Conservation (phyloP, 139 green algal genomes). For the Edaphochlamys debaryana region DNA sequence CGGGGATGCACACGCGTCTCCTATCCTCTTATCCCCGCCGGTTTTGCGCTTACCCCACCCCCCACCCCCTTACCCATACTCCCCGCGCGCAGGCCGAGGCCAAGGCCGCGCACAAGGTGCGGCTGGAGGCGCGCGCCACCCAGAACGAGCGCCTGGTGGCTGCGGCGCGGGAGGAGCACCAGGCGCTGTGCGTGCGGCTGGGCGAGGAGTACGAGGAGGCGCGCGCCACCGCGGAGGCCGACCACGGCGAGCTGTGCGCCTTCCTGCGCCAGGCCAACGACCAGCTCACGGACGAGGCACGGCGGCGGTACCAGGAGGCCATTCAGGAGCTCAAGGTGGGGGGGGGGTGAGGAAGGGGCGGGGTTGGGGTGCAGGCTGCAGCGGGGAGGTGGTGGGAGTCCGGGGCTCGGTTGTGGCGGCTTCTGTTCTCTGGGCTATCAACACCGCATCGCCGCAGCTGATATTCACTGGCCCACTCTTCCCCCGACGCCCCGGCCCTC, state of each 20-base stretch:
- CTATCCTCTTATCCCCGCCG: too few relatives aligned
- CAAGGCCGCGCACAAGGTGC: constrained; percentile 22
- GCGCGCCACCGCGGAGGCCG: constrained; percentile 23
- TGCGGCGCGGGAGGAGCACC: constrained; percentile 39
- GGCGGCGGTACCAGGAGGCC: constrained; percentile 43
- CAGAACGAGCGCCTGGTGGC: constrained; percentile 42
- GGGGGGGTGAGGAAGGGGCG: background rate
- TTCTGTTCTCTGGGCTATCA: too few relatives aligned
- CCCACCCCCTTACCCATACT: too few relatives aligned
- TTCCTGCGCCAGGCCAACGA: constrained; percentile 54
- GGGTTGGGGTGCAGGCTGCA: background rate
- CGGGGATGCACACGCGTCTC: too few relatives aligned
- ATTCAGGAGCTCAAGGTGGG: constrained; percentile 33
- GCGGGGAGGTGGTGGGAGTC: too few relatives aligned
- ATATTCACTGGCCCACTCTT: too few relatives aligned
- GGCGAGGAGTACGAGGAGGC: constrained; percentile 45
- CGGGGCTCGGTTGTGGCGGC: too few relatives aligned
- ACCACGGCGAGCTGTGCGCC: constrained; percentile 48
- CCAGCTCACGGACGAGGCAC: constrained; percentile 45
- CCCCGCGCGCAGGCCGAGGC: constrained; percentile 46
- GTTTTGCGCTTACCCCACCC: too few relatives aligned
- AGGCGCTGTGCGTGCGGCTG: constrained; percentile 51
- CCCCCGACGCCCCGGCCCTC: background rate
- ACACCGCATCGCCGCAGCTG: too few relatives aligned
- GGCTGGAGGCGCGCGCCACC: constrained; percentile 21